Evolutionary conservation across 352 stramenopile genomes (phyloP).

Genomic region (Elongisporangium anandrum): DNA sequence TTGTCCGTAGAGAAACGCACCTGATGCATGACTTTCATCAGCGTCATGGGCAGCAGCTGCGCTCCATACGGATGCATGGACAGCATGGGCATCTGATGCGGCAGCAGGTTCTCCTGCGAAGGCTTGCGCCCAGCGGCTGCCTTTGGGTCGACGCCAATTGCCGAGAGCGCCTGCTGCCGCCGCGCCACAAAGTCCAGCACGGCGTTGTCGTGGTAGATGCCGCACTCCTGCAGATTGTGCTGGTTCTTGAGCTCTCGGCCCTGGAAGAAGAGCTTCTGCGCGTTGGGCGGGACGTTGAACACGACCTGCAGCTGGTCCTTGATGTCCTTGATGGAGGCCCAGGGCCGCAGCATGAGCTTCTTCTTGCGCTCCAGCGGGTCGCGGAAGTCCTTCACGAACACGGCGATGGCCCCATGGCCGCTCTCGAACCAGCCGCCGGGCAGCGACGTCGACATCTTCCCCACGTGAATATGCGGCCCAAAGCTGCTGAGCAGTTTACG

Average conservation of each 20-base stretch:
- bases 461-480: background rate
- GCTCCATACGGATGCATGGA: conserved; percentile 79
- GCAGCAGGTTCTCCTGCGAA: conserved; percentile 30
- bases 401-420: conserved; percentile 58
- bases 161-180: conserved; percentile 47
- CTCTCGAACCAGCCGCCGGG: conserved; percentile 74
- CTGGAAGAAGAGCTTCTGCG: conserved; percentile 81
- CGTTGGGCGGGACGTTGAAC: conserved; percentile 72
- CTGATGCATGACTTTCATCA: conserved; percentile 85
- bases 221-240: conserved; percentile 79
- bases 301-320: conserved; percentile 84
- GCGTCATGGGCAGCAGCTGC: conserved; percentile 62
- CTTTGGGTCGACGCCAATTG: conserved; percentile 29
- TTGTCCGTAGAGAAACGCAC: conserved; percentile 11
- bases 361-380: conserved; percentile 78
- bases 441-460: conserved; percentile 64
- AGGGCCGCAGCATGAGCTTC: conserved; percentile 75
- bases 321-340: conserved; percentile 81
- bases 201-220: conserved; percentile 79
- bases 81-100: conserved; percentile 54
- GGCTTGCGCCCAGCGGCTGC: conserved; percentile 9
- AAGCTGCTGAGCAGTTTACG: background rate
- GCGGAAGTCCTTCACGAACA: conserved; percentile 79
- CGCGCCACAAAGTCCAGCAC: conserved; percentile 75
- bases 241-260: conserved; percentile 79